Base-by-base conservation (phyloP, 352 stramenopile species). In the Phytophthora ohioensis region DNA sequence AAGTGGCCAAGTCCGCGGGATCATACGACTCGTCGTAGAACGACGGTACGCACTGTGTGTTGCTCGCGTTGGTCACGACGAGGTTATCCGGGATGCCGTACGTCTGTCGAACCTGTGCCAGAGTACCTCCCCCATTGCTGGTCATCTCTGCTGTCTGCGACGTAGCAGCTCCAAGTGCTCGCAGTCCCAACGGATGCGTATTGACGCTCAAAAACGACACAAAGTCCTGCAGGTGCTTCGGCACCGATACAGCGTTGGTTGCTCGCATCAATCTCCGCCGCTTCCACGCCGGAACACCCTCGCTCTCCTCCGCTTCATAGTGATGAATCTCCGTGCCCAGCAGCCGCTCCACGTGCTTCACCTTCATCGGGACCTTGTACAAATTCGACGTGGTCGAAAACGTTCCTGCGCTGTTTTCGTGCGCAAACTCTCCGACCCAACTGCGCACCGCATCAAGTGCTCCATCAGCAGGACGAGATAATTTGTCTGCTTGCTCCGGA, bases 21-120 rank as follows among this genome's bases (percentile, higher is more conserved):
- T 73, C 84, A 58, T 81, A 96, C 6, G 73, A 79, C 51, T 96
- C 89, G 4, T 80, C 66, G 75, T 93, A 96, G 54, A 96, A 96
- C 13, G 88, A 93, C 32, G 89, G 83, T 8, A 93, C 65, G 8
- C 71, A 76, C 64, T 96, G 89, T 13, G 75, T 68, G 49, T 87
- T 94, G 42, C 51, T 77, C 3, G 73, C 49, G 38, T 96, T 95
- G 10, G 83, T 91, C 35, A 84, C 83, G 15, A 91, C 78, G 8
- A 94, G 78, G 13, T 91, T 68, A 41, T 82, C 70, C 3, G 89
- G 84, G 30, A 96, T 93, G 27, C 73, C 69, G 60, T 96, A 96
- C 7, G 75, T 76, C 3, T 76, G 57, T 10, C 86, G 86, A 70
- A 96, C 78, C 10, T 72, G 55, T 9, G 67, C 76, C 1, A 94